Conservation (phyloP, 129 eudicot genomes). For the Flaveria sonorensis region DNA sequence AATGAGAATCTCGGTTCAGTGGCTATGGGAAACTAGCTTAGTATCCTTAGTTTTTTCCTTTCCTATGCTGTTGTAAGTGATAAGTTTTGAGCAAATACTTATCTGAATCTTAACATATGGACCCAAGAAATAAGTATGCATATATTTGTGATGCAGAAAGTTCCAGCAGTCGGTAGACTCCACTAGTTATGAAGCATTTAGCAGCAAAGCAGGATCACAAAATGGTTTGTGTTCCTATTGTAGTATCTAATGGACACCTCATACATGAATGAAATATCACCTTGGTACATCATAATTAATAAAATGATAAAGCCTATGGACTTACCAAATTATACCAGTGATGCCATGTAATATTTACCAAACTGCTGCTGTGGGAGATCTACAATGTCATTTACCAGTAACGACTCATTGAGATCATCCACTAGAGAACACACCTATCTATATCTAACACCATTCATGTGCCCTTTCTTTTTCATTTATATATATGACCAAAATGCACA, state of each 20-base stretch:
- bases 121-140: neutral
- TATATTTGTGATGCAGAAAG: conserved; percentile 49
- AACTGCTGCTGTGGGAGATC: neutral
- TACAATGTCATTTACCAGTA: neutral
- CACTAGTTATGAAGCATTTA: conserved; percentile 24
- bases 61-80: conserved; percentile 13
- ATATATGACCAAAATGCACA: conserved; percentile 30
- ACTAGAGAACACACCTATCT: neutral
- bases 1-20: neutral
- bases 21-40: neutral
- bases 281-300: neutral
- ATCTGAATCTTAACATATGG: neutral
- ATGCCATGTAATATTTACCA: neutral
- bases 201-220: conserved; percentile 33
- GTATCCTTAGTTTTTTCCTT: neutral
- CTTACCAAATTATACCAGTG: neutral
- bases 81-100: neutral
- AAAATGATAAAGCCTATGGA: neutral
- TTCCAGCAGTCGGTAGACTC: conserved; percentile 46
- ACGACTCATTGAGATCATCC: neutral
- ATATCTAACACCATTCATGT: conserved; percentile 6
- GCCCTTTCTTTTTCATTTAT: neutral
- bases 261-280: conserved; percentile 4
- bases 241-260: conserved; percentile 10
- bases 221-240: conserved; percentile 34